phyloP scores from a whole-genome alignment of 768 basidiomycete genomes.

The Mycena rebaudengoi region DNA sequence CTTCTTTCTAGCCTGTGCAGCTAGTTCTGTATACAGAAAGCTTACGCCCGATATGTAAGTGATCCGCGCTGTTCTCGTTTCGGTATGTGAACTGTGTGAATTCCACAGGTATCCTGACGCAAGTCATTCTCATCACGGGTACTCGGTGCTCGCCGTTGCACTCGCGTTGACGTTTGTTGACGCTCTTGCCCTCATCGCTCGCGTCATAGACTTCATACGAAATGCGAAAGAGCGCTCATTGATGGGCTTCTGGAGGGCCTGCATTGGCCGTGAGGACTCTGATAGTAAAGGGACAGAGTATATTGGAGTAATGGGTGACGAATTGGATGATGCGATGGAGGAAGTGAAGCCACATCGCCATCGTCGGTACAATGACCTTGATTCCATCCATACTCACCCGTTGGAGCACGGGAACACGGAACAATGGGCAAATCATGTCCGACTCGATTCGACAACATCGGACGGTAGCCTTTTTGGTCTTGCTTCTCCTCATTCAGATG shows the following conservation, averaged over 20 bases:
- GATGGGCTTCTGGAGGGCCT: constrained; percentile 60
- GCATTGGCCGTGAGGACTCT: constrained; percentile 56
- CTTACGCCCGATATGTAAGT: constrained; percentile 86
- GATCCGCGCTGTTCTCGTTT: constrained; percentile 27
- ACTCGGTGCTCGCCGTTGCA: constrained; percentile 56
- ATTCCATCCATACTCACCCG: constrained; percentile 40
- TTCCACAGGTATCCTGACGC: constrained; percentile 58
- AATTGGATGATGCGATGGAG: constrained; percentile 64
- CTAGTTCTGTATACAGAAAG: constrained; percentile 78
- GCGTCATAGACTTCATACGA: constrained; percentile 57
- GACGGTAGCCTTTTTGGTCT: constrained; percentile 62
- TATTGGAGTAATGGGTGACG: constrained; percentile 61
- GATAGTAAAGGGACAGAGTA: constrained; percentile 57
- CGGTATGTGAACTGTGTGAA: constrained; percentile 28
- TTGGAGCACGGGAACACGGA: constrained; percentile 51
- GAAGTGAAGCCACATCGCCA: constrained; percentile 47
- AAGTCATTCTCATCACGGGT: constrained; percentile 20
- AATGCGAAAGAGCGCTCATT: constrained; percentile 54
- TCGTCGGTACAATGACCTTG: constrained; percentile 26
- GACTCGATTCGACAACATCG: constrained; percentile 51
- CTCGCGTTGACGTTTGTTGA: constrained; percentile 61
- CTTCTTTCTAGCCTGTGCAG: constrained; percentile 67
- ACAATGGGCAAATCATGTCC: constrained; percentile 62
- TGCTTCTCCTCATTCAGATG: constrained; percentile 64
- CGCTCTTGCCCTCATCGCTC: constrained; percentile 56